Evolutionary conservation across 768 basidiomycete genomes (phyloP).

Genomic region (Boletus speciosus): DNA sequence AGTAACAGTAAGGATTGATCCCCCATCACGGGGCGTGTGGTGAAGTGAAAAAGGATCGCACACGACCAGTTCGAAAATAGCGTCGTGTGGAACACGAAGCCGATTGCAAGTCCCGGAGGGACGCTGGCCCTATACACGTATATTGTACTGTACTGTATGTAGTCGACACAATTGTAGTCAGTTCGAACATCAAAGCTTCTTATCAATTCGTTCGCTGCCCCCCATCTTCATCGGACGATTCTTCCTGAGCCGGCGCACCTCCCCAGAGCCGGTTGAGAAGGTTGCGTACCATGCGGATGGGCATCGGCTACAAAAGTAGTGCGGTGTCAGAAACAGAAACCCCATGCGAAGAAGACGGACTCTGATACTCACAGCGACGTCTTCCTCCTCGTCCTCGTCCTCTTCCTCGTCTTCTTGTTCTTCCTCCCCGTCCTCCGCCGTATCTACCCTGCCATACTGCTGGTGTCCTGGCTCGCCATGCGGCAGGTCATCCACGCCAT

Average conservation of each 20-base stretch:
- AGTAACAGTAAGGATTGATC: too few species aligned
- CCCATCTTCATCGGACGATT: conserved; percentile 21
- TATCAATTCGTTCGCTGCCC: background rate
- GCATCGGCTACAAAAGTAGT: conserved; percentile 47
- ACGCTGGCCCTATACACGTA: background rate
- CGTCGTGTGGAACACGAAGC: background rate
- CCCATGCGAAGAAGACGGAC: background rate
- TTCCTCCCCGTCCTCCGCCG: conserved; percentile 41
- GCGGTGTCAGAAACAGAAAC: background rate
- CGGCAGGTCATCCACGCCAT: conserved; percentile 21
- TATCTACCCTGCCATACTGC: conserved; percentile 25
- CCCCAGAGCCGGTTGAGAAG: conserved; percentile 61
- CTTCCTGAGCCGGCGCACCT: conserved; percentile 20
- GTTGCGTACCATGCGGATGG: conserved; percentile 54
- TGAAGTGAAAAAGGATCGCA: background rate
- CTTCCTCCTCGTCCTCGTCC: conserved; percentile 34
- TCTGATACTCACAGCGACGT: conserved; percentile 42
- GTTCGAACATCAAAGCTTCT: background rate
- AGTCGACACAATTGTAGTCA: background rate
- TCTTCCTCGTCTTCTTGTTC: background rate
- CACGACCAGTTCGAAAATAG: background rate
- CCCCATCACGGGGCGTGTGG: background rate
- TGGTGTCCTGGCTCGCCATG: conserved; percentile 19
- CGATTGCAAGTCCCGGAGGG: background rate
- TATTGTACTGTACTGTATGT: background rate